Conservation (phyloP, 2,329 filamentous ascomycete genomes). For the Ophiosphaerella herpotricha region DNA sequence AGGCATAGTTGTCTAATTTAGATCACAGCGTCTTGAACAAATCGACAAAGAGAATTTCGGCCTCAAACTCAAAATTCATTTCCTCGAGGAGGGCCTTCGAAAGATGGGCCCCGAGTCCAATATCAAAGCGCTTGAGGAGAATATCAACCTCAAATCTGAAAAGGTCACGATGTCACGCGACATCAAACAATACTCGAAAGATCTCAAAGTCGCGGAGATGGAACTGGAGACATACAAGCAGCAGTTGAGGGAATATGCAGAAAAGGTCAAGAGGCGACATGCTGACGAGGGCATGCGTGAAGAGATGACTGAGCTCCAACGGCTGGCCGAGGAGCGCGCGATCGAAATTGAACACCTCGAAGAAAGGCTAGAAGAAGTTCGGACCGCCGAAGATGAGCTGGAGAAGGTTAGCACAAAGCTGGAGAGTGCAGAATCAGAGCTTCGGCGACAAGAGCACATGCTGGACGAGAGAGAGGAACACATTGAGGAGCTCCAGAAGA, state of each 20-base stretch:
- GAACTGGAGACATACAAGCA: slow-evolving; percentile 83
- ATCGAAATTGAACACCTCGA: slow-evolving; percentile 43
- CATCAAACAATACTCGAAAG: slow-evolving; percentile 83
- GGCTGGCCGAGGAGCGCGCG: slow-evolving; percentile 50
- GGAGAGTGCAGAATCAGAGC: slow-evolving; percentile 40
- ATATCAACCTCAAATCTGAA: slow-evolving; percentile 93
- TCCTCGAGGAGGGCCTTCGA: slow-evolving; percentile 85
- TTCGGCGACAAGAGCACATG: slow-evolving; percentile 39
- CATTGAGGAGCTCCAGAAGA: slow-evolving; percentile 39
- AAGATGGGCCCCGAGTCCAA: slow-evolving; percentile 90
- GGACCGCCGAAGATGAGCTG: slow-evolving; percentile 38
- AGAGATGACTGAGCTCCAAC: slow-evolving; percentile 58
- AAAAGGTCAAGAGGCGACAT: slow-evolving; percentile 77
- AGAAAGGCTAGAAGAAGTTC: slow-evolving; percentile 39
- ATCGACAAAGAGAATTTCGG: slow-evolving; percentile 99
- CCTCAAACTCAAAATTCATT: slow-evolving; percentile 69
- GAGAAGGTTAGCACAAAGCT: slow-evolving; percentile 43
- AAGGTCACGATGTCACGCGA: slow-evolving; percentile 89
- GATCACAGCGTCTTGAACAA: slow-evolving; percentile 74
- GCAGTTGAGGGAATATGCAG: slow-evolving; percentile 81
- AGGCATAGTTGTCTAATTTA: slow-evolving; percentile 3
- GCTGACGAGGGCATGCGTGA: slow-evolving; percentile 71
- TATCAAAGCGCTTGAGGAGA: slow-evolving; percentile 86
- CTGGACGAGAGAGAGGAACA: slow-evolving; percentile 47
- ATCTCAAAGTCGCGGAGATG: slow-evolving; percentile 77